A percentile compares a stretch with the other conserved stretches of the same genome.
Evolutionary conservation across 2,329 filamentous ascomycete genomes (phyloP).

Genomic region (Aspergillus sojae): DNA sequence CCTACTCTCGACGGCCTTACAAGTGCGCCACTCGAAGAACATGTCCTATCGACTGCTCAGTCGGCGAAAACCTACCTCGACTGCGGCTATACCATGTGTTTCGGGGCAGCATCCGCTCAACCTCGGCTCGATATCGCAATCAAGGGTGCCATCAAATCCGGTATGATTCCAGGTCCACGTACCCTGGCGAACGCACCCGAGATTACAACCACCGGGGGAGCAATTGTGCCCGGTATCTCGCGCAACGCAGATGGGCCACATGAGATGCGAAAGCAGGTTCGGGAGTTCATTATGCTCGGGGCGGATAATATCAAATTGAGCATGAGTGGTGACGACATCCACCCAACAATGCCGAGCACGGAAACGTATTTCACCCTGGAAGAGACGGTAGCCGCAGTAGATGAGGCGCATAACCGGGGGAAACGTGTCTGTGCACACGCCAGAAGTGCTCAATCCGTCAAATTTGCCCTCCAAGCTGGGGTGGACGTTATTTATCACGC

Average conservation of each 20-base stretch:
- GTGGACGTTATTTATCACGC: background rate
- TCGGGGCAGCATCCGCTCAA: slow-evolving; percentile 13
- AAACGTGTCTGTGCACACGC: background rate
- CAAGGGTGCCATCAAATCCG: slow-evolving; percentile 2
- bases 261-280: background rate
- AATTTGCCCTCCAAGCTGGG: background rate
- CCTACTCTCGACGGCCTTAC: background rate
- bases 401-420: background rate
- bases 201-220: background rate
- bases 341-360: background rate
- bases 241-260: background rate
- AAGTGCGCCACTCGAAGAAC: slow-evolving; percentile 8
- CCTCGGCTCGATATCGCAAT: slow-evolving; percentile 12
- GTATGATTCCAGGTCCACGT: background rate
- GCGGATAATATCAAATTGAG: background rate
- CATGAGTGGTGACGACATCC: background rate
- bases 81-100: slow-evolving; percentile 18
- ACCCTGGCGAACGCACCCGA: background rate
- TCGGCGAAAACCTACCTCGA: slow-evolving; percentile 12
- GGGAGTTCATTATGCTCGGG: background rate
- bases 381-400: background rate
- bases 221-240: background rate
- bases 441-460: background rate
- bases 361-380: background rate
- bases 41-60: slow-evolving; percentile 9